Percentiles rank a stretch among this genome's conserved stretches.
These are phyloP conservation scores for Gossypium raimondii DNA, from an alignment of 345 rosid species.

Conservation along the genomic window DNA sequence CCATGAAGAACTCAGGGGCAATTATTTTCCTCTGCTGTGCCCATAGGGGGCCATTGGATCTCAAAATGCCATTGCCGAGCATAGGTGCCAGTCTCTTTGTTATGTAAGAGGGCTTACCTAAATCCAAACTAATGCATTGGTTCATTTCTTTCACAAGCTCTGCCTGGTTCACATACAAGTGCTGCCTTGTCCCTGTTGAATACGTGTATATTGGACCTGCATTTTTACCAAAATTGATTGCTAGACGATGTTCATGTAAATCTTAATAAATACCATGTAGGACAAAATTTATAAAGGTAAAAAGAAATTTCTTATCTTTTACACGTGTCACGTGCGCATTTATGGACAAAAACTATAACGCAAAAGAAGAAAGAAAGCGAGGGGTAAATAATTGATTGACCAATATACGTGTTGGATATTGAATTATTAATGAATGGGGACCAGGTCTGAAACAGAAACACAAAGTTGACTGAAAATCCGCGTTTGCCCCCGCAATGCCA, in stretches of 20 bases:
- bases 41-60: slow-evolving; percentile 70
- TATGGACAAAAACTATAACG: neutral
- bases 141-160: slow-evolving; percentile 74
- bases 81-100: slow-evolving; percentile 56
- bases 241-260: neutral
- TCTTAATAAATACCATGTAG: neutral
- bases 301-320: neutral
- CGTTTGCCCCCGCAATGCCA: neutral
- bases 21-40: slow-evolving; percentile 63
- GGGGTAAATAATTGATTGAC: no score
- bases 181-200: slow-evolving; percentile 65
- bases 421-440: neutral
- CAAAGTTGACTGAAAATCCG: neutral
- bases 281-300: neutral
- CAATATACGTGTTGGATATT: neutral
- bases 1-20: slow-evolving; percentile 70
- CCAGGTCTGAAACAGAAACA: neutral
- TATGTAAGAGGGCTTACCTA: slow-evolving; percentile 71
- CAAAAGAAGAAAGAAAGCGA: neutral
- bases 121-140: slow-evolving; percentile 43
- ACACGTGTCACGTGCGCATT: neutral
- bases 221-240: neutral
- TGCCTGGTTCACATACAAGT: slow-evolving; percentile 62
- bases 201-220: slow-evolving; percentile 66
- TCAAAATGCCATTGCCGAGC: slow-evolving; percentile 69